Evolutionary conservation across 352 stramenopile species (phyloP).

Genomic region (Phytophthora colocasiae): DNA sequence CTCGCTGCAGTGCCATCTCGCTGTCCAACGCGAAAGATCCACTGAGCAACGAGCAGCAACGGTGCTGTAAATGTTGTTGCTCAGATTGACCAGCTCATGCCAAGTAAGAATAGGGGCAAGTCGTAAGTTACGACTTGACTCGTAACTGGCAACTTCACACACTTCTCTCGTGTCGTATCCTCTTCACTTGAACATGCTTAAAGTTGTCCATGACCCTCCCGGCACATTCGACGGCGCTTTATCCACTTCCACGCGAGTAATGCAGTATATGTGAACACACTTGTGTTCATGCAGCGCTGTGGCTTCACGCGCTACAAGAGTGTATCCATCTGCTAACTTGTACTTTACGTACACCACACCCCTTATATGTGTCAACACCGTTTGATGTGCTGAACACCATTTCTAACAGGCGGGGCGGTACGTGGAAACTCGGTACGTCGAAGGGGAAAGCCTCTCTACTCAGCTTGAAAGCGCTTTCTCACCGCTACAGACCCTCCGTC

Average conservation of each 20-base stretch:
- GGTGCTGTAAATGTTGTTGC: no score
- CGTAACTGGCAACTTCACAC: constrained; percentile 16
- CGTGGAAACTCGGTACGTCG: constrained; percentile 30
- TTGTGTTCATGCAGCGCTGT: no score
- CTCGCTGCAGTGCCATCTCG: constrained; percentile 6
- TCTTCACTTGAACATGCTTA: no score
- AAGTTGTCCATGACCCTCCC: no score
- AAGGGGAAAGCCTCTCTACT: constrained; percentile 16
- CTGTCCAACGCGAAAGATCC: constrained; percentile 14
- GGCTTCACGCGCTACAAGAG: no score
- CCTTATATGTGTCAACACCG: background rate
- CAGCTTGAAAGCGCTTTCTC: background rate
- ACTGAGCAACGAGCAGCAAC: background rate
- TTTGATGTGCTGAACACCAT: constrained; percentile 8
- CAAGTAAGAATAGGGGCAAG: constrained; percentile 2
- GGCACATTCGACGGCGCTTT: background rate
- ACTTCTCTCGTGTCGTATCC: constrained; percentile 8
- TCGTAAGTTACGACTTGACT: constrained; percentile 4
- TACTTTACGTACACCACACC: background rate
- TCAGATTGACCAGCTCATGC: no score
- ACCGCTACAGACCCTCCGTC: background rate
- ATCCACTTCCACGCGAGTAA: background rate
- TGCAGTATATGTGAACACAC: no score
- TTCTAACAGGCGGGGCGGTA: constrained; percentile 16
- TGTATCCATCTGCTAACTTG: no score